Evolutionary conservation across 73 alveolate genomes (phyloP), one percentile per base, ranked within the genome.

Genomic region (Tetrahymena elliotti): DNA sequence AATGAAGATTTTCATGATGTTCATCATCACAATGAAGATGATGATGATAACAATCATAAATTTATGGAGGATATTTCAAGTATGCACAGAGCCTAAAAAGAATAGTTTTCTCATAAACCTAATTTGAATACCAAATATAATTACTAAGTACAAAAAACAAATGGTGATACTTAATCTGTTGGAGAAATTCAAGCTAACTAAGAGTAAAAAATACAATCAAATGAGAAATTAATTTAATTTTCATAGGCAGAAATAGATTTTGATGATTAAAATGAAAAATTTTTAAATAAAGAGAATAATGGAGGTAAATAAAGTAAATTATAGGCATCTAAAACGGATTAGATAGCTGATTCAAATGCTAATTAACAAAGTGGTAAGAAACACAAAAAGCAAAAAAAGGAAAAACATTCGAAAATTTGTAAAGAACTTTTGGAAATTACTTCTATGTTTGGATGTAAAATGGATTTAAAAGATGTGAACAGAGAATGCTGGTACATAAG

Each of bases 401-500:
- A 27, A n/a, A 68, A 68, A 47, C 13, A 22, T 0, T 47, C 82
- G 3, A 47, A 47, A 68, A 10, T 27, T 27, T 68, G 88, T 10
- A 68, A 68, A 68, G 88, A 68, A 31, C 36, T 68, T 3, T 16
- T 68, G 16, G 88, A 68, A 31, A 68, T 68, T 11, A 68, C 88
- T 27, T 68, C 88, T 11, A 68, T 68, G 88, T 68, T 68, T 68
- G 88, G 88, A 10, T 68, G 88, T 68, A n/a, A 68, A n/a, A 68
- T 68, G 88, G 36, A 68, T 68, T 27, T 68, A 27, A 68, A 68
- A 68, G 88, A 68, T 27, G 3, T 6, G 10, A 11, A 68, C n/a
- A 68, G 36, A 68, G 3, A 9, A 68, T 68, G 88, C 88, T 68
- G 88, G 88, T 98, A 97, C 93, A 97, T 98, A 52, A 92, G 97